Conservation (phyloP, 495 filamentous ascomycete species). For the Penicillium waksmanii region DNA sequence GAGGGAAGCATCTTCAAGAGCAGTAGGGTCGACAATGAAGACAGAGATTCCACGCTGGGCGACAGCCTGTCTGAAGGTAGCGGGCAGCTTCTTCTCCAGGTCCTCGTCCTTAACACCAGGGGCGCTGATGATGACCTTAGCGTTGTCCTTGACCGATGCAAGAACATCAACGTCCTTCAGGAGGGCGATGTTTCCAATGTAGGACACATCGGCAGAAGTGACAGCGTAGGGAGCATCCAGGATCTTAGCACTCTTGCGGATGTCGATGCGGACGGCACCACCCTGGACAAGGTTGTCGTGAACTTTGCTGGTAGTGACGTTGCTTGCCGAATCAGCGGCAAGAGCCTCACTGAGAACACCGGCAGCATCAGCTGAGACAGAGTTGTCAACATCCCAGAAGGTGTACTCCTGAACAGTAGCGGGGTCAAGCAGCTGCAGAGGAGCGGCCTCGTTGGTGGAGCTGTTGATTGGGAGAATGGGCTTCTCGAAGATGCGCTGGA, state of each 20-base stretch:
- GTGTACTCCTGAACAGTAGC: slow-evolving; percentile 73
- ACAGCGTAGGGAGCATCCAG: slow-evolving; percentile 84
- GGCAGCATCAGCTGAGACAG: slow-evolving; percentile 64
- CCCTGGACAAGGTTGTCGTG: slow-evolving; percentile 90
- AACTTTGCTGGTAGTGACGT: slow-evolving; percentile 72
- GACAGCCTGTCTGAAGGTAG: slow-evolving; percentile 65
- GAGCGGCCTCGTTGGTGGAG: slow-evolving; percentile 34
- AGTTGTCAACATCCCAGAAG: slow-evolving; percentile 92
- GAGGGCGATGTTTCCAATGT: slow-evolving; percentile 77
- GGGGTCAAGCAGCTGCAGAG: slow-evolving; percentile 52
- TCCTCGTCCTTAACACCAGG: slow-evolving; percentile 84
- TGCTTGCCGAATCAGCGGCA: slow-evolving; percentile 72
- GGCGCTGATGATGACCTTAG: slow-evolving; percentile 73
- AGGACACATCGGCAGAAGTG: slow-evolving; percentile 75
- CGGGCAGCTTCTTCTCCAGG: slow-evolving; percentile 83
- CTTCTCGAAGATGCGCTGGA: slow-evolving; percentile 62
- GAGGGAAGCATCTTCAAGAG: slow-evolving; percentile 61
- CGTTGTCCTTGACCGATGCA: slow-evolving; percentile 68
- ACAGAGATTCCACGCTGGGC: slow-evolving; percentile 69
- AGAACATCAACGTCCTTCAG: slow-evolving; percentile 75
- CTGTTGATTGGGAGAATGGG: slow-evolving; percentile 51
- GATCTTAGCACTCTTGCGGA: slow-evolving; percentile 78
- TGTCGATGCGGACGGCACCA: slow-evolving; percentile 80
- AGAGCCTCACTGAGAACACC: slow-evolving; percentile 70
- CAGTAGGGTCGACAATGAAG: slow-evolving; percentile 69